phyloP scores from a whole-genome alignment of 139 green algal genomes.

The Volvox africanus region DNA sequence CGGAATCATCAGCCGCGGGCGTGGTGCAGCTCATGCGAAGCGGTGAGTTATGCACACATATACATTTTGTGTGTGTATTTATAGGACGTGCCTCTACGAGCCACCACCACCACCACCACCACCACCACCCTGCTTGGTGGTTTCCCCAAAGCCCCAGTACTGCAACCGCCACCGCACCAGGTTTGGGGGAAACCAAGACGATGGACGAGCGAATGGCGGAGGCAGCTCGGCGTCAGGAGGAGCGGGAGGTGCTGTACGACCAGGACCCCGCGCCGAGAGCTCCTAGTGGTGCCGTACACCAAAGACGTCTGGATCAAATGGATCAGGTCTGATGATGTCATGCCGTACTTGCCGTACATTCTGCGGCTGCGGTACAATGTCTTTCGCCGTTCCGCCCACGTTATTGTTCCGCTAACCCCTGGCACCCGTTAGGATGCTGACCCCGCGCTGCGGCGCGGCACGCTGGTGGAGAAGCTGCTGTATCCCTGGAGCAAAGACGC shows the following conservation, averaged over 20 bases:
- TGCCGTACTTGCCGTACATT: too few species aligned
- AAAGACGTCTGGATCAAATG: neutral
- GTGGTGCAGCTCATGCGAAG: neutral
- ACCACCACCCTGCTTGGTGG: too few species aligned
- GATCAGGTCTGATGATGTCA: neutral
- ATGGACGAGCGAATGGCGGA: constrained; percentile 9
- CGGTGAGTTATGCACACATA: neutral
- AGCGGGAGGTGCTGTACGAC: constrained; percentile 29
- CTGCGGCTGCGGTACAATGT: too few species aligned
- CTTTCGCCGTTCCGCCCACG: too few species aligned
- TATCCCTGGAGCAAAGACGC: constrained; percentile 50
- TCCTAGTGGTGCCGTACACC: neutral
- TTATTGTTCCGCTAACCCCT: too few species aligned
- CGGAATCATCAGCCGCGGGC: neutral
- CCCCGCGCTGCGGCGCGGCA: constrained; percentile 45
- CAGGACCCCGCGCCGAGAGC: neutral
- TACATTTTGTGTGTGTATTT: too few species aligned
- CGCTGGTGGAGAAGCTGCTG: constrained; percentile 56
- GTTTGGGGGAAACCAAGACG: neutral
- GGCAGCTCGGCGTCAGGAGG: neutral
- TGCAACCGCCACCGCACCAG: neutral
- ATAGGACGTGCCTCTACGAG: too few species aligned
- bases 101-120: too few species aligned
- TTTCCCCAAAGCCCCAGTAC: neutral
- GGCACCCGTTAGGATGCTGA: neutral